Conservation (phyloP, 169 alveolate genomes). For the Prorocentrum cordatum region DNA sequence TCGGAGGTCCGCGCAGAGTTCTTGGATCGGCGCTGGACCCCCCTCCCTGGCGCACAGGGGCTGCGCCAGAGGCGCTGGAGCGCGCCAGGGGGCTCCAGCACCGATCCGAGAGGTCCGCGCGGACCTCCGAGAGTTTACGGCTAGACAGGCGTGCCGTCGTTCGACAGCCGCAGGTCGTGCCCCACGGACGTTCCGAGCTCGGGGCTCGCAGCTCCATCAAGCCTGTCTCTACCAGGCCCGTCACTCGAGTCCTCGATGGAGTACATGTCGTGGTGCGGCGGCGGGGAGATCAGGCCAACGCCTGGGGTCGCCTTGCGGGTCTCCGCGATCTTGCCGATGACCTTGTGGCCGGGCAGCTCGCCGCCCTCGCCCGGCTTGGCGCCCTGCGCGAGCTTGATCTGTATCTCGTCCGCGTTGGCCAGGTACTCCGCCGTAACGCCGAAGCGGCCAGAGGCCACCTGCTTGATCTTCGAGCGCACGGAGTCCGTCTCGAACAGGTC, state of each 20-base stretch:
- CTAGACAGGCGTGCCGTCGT: too few species aligned
- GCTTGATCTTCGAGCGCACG: constrained; percentile 76
- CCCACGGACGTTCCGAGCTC: too few species aligned
- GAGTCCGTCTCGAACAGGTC: background rate
- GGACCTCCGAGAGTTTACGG: too few species aligned
- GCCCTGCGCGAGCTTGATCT: constrained; percentile 79
- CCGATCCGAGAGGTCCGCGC: too few species aligned
- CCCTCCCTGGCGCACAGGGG: too few species aligned
- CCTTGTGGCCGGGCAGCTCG: constrained; percentile 82
- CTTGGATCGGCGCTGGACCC: too few species aligned
- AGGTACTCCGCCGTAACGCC: constrained; percentile 76
- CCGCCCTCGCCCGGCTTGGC: constrained; percentile 85
- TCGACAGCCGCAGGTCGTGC: too few species aligned
- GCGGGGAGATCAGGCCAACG: constrained; percentile 79
- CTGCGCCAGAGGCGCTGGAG: too few species aligned
- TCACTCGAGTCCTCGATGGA: constrained; percentile 73
- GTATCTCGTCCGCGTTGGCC: constrained; percentile 78
- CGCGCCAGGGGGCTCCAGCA: too few species aligned
- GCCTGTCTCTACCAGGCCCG: background rate
- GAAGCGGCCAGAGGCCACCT: constrained; percentile 77
- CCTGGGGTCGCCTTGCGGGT: constrained; percentile 79
- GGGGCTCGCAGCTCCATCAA: too few species aligned
- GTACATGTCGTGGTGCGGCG: constrained; percentile 82
- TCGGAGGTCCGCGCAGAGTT: too few species aligned
- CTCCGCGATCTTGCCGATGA: constrained; percentile 77